Base-by-base conservation (phyloP, 2,329 filamentous ascomycete genomes). In the Diaporthe citrichinensis region DNA sequence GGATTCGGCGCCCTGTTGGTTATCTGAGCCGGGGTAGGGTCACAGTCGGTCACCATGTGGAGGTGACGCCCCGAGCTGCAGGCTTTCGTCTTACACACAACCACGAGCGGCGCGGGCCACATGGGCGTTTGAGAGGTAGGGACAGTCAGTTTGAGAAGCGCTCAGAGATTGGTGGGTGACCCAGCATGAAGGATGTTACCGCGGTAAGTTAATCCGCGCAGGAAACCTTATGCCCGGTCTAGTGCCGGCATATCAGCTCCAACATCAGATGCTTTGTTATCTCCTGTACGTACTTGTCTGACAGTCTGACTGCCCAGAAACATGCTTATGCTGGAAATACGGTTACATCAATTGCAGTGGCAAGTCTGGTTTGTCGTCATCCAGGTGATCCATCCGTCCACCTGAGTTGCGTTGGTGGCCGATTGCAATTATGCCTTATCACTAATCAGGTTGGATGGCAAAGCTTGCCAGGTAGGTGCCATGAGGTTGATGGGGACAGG, bases 261-360 rank as follows among this genome's bases (percentile, higher is more conserved):
- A 55, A 41, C 7, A 69, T 41, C 49, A 23, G 65, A 55, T 55
- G 65, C 46, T 53, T 51, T 51, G 49, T 53, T 51, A 67, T 67
- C 62, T 51, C 1, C 23, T n/a, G 28, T 67, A 23, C 10, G 14
- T 23, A 57, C 53, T 20, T 23, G 58, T 28, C n/a, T 28, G 51
- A 20, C 25, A 57, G 41, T n/a, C 39, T 61, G 58, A 41, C 61
- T 31, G 41, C 25, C 20, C 17, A 20, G 20, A 23, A 25, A 34
- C 25, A 67, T 17, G 62, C 28, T n/a, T 31, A 25, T 67, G 62
- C 28, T 36, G 39, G n/a, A 25, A 10, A 20, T 51, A 10, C 15
- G 44, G 65, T 68, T 55, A 36, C 14, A 28, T 68, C 14, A n/a
- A 68, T 41, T 34, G 65, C 12, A 23, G 65, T 69, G 65, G 49